Evolutionary conservation across 2,329 filamentous ascomycete species (phyloP), one percentile per base, ranked within the genome.

Genomic region (Cercospora beticola): DNA sequence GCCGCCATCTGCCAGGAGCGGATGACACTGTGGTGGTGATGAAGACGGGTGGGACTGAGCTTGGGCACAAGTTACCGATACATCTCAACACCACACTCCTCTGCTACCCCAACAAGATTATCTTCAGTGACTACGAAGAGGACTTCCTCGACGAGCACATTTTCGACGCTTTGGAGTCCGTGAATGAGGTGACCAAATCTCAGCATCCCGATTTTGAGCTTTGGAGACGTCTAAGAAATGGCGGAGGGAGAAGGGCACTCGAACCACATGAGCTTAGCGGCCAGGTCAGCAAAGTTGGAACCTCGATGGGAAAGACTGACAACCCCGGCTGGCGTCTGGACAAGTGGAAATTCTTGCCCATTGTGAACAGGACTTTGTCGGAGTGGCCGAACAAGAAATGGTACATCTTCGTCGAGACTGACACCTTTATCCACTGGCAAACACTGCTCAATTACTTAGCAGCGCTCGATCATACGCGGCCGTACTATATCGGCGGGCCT

Each of bases 381-480:
- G 74, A 78, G 43, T 75, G 77, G 52, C 82, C 83, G 2, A 77
- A 85, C 28, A 84, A 84, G 60, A 85, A 83, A 65, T 89, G 87
- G 87, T 88, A 84, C 70, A 78, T 87, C 62, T 88, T 88, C 74
- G 83, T 87, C 57, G 86, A 88, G 71, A 83, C 85, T 0, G 86
- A 88, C 73, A 87, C 86, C 0, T 87, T 85, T 69, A 77, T 87
- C 56, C 79, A 85, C 7, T 85, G 86, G 80, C 77, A 81, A 43
- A 85, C 84, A 16, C 59, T 81, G 14, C 71, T 83, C 26, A 78
- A 80, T 31, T 82, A 82, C 76, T 70, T 81, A 6, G 70, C 72
- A 36, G 72, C 78, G 12, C 74, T 83, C 7, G 80, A 83, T 64
- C 77, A 77, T 36, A 75, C 77, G n/a, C 80, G 81, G 36, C 76